Base-by-base conservation (phyloP, 2,329 filamentous ascomycete genomes). In the Chaetoscypha palmicola region DNA sequence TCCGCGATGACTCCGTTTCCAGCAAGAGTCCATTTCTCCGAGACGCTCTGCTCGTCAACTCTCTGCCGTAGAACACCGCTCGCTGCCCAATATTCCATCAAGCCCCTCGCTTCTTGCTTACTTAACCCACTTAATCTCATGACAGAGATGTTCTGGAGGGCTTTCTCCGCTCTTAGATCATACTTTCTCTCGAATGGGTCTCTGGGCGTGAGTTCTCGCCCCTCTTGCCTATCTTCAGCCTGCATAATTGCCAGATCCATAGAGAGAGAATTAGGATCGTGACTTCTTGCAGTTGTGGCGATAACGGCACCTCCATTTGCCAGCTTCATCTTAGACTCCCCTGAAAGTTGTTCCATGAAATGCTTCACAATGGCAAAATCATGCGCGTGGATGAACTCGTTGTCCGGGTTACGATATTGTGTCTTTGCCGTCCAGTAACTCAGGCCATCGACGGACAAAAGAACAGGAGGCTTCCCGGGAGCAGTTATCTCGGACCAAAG, bases 31-130 rank as follows among this genome's bases (percentile, higher is more conserved):
- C 89, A 94, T 68, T 86, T 86, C 72, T 92, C 85, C 20, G 74
- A 72, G 26, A 95, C 82, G 51, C 76, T 71, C 50, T 69, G 69
- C 59, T 89, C 80, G 56, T 84, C 81, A 33, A 95, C 72, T 37
- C 70, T 72, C 50, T 77, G 70, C 50, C 85, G 76, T 58, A 94
- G 62, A 62, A 95, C 71, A 11, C 90, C 90, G 64, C 86, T 92
- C 22, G 77, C 79, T 7, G 86, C 88, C 72, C 90, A 96, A 68
- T 96, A 96, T 68, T 95, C 88, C 79, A 96, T 81, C 53, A 94
- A 70, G 0, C 79, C 73, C 45, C 82, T 76, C 5, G 86, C 80
- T 67, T 96, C 90, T 2, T 73, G 67, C 65, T 82, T 86, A 56
- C 70, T 82, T 53, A 96, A 58, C 7, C 86, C 84, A 32, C 75